Conservation (phyloP, 169 alveolate species). For the Blepharisma undulans region DNA sequence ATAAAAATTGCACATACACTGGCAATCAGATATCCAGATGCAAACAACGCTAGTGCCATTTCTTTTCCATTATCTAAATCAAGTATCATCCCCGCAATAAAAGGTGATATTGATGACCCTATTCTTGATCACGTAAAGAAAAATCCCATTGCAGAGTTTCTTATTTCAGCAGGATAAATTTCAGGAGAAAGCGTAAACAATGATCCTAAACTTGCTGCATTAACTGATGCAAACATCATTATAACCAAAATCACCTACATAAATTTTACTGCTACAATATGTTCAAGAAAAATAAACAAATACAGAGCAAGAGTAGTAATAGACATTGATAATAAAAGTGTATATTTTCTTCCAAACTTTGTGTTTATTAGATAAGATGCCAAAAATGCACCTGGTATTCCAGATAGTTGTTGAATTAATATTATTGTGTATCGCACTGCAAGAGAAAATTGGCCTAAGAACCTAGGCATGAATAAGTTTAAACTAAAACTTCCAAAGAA, state of each 20-base stretch:
- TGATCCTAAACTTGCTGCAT: background rate
- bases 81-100: background rate
- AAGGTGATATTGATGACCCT: background rate
- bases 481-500: background rate
- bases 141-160: background rate
- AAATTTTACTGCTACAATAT: background rate
- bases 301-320: background rate
- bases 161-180: background rate
- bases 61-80: background rate
- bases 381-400: slow-evolving; percentile 17
- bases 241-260: background rate
- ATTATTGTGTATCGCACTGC: background rate
- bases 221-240: background rate
- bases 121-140: background rate
- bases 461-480: slow-evolving; percentile 10
- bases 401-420: slow-evolving; percentile 7
- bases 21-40: background rate
- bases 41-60: background rate
- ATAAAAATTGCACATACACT: background rate
- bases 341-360: slow-evolving; percentile 23
- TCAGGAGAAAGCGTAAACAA: slow-evolving; percentile 27
- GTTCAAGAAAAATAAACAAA: background rate
- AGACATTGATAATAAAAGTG: background rate
- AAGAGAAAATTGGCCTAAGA: background rate
- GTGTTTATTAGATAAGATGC: slow-evolving; percentile 30